These are phyloP conservation scores for Acaromyces ingoldii DNA, from an alignment of 1,284 basidiomycete genomes.

Conservation along the genomic window DNA sequence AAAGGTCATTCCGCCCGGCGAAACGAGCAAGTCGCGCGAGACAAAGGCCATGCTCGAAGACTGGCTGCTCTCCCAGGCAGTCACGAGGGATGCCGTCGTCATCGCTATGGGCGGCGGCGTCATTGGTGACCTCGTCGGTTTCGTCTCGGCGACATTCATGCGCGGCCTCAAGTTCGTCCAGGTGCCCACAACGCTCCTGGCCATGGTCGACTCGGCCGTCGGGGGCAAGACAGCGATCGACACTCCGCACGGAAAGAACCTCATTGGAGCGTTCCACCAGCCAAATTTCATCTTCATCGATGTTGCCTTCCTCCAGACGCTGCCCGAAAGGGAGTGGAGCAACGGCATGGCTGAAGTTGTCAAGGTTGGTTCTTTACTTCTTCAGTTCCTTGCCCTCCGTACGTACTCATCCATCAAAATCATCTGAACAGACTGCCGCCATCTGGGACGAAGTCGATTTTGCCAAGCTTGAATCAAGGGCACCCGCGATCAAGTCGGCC, in stretches of 20 bases:
- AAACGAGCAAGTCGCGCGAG: slow-evolving; percentile 82
- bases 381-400: too few relatives aligned
- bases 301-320: slow-evolving; percentile 86
- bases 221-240: slow-evolving; percentile 98
- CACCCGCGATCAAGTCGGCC: slow-evolving; percentile 44
- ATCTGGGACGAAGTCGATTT: slow-evolving; percentile 51
- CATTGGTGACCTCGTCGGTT: slow-evolving; percentile 88
- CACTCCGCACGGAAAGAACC: slow-evolving; percentile 92
- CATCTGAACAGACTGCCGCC: slow-evolving; percentile 43
- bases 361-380: slow-evolving; percentile 57
- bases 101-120: slow-evolving; percentile 93
- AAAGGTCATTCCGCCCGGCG: slow-evolving; percentile 79
- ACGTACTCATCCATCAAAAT: too few relatives aligned
- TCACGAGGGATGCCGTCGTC: slow-evolving; percentile 88
- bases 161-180: slow-evolving; percentile 84
- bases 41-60: slow-evolving; percentile 93
- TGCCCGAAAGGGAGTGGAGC: slow-evolving; percentile 86
- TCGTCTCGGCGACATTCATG: slow-evolving; percentile 88
- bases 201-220: slow-evolving; percentile 97
- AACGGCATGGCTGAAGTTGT: slow-evolving; percentile 99
- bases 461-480: slow-evolving; percentile 45
- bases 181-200: slow-evolving; percentile 90
- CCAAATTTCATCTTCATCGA: slow-evolving; percentile 97
- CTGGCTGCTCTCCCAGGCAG: slow-evolving; percentile 78
- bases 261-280: slow-evolving; percentile 98